These are phyloP conservation scores for Russula vinacea DNA, from an alignment of 768 basidiomycete genomes.

Conservation along the genomic window DNA sequence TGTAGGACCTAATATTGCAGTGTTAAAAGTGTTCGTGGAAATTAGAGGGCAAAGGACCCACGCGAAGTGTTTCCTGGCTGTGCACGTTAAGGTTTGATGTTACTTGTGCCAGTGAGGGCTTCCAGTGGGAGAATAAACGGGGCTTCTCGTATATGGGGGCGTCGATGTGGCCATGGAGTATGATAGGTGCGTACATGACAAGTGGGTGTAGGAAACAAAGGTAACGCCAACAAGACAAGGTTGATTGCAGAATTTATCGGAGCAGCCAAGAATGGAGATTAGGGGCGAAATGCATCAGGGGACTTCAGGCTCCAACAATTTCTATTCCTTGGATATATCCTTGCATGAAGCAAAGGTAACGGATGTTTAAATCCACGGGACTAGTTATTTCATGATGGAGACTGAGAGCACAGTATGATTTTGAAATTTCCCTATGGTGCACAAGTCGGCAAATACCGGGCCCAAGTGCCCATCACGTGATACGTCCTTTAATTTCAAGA, in stretches of 20 bases:
- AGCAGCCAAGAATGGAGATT: constrained; percentile 16
- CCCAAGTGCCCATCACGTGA: neutral
- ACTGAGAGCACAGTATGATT: neutral
- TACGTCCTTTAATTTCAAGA: too few species aligned
- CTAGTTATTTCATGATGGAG: neutral
- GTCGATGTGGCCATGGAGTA: neutral
- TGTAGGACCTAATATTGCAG: neutral
- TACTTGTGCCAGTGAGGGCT: constrained; percentile 15
- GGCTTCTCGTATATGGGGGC: constrained; percentile 4
- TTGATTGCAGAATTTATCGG: constrained; percentile 1
- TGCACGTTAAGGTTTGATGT: neutral
- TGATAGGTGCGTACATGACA: neutral
- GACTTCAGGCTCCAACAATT: neutral
- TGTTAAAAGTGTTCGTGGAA: neutral
- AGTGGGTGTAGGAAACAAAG: neutral
- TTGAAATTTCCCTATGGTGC: neutral
- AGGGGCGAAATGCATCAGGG: neutral
- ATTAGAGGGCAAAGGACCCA: neutral
- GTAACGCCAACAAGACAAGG: neutral
- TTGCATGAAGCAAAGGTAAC: neutral
- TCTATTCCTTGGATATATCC: neutral
- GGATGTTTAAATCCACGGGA: too few species aligned
- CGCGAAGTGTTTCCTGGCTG: neutral
- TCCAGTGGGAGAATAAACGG: constrained; percentile 20
- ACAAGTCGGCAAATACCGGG: constrained; percentile 3